Conservation (phyloP, 352 stramenopile genomes). For the Globisporangium cederbergense region DNA sequence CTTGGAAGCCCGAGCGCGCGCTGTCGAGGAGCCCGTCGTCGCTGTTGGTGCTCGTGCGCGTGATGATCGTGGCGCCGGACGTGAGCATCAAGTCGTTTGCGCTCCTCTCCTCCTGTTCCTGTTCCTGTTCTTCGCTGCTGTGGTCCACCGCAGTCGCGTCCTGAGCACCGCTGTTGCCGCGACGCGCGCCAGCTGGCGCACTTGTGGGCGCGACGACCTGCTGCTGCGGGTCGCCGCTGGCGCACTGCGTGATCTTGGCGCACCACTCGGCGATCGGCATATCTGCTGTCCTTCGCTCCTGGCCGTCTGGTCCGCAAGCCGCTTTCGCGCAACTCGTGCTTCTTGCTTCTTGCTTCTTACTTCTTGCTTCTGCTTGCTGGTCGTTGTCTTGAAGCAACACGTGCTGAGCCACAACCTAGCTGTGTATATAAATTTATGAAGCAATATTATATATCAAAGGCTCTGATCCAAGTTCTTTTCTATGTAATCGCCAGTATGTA, state of each 20-base stretch:
- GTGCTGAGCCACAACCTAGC: conserved; percentile 8
- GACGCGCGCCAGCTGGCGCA: not conserved
- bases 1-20: conserved; percentile 2
- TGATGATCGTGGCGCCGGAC: conserved; percentile 11
- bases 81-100: conserved; percentile 4
- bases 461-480: not conserved
- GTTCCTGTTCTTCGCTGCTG: not conserved
- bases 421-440: not conserved
- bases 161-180: not conserved
- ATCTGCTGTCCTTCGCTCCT: not conserved
- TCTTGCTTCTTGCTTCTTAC: too few relatives aligned
- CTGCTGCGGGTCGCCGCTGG: conserved; percentile 3
- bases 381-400: conserved; percentile 8
- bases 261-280: conserved; percentile 19
- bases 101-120: not conserved
- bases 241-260: conserved; percentile 17
- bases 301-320: not conserved
- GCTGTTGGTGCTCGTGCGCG: conserved; percentile 7
- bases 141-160: not conserved
- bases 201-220: conserved; percentile 7
- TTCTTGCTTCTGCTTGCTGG: not conserved
- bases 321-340: not conserved
- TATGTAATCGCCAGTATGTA: not conserved
- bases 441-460: not conserved
- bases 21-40: conserved; percentile 11